A percentile compares a stretch with the other conserved stretches of the same genome.
Evolutionary conservation across 768 basidiomycete species (phyloP).

Genomic region (Mycena alexandri): DNA sequence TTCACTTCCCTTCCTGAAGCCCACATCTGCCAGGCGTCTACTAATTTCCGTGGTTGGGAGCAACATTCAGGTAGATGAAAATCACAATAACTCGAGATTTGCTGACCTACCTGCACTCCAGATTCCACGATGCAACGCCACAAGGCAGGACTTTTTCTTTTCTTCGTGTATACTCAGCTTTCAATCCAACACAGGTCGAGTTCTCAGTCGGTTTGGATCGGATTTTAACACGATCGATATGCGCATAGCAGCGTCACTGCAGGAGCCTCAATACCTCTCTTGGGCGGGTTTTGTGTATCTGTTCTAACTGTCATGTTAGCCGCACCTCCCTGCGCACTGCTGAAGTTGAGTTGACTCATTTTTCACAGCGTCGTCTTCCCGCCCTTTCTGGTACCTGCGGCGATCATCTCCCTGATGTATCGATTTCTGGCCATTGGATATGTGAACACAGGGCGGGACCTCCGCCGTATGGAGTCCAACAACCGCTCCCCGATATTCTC

Average conservation of each 20-base stretch:
- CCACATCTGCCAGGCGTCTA: constrained; percentile 42
- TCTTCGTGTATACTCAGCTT: too few species aligned
- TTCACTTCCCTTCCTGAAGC: too few species aligned
- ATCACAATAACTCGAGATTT: too few species aligned
- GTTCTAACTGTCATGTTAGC: constrained; percentile 46
- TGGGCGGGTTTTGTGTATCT: constrained; percentile 81
- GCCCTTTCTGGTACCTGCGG: neutral
- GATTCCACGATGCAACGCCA: constrained; percentile 71
- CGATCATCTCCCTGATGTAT: neutral
- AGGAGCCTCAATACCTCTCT: constrained; percentile 8
- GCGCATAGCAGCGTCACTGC: too few species aligned
- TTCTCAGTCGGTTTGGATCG: constrained; percentile 80
- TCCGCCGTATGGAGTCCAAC: constrained; percentile 25
- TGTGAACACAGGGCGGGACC: constrained; percentile 9
- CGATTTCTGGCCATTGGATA: constrained; percentile 7
- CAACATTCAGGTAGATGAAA: constrained; percentile 64
- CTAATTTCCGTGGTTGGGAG: constrained; percentile 66
- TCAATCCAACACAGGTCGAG: constrained; percentile 37
- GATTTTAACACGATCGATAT: too few species aligned
- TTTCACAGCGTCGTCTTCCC: constrained; percentile 13
- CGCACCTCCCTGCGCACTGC: neutral
- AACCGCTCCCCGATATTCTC: constrained; percentile 73
- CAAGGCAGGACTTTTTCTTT: constrained; percentile 65
- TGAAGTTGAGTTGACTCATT: too few species aligned
- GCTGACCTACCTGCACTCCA: neutral